phyloP scores from a whole-genome alignment of 306 rosid species.

The Macrotyloma uniflorum region DNA sequence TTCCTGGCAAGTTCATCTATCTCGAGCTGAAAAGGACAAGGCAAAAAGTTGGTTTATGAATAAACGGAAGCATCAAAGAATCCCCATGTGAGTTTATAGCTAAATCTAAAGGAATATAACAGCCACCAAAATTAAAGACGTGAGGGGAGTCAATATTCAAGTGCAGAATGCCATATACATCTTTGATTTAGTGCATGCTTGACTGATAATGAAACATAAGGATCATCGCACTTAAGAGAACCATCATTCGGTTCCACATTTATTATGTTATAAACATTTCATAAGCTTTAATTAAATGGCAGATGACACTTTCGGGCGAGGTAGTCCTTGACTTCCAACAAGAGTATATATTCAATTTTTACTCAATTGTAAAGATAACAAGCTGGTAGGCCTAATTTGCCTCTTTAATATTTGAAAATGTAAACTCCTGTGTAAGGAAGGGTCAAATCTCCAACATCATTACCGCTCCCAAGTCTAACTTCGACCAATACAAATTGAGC shows the following conservation, averaged over 20 bases:
- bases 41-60: constrained; percentile 8
- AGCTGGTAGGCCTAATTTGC: neutral
- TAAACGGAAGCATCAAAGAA: constrained; percentile 22
- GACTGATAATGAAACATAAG: neutral
- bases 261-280: neutral
- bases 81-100: neutral
- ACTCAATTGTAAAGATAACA: neutral
- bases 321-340: neutral
- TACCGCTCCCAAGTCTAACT: neutral
- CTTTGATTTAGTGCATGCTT: neutral
- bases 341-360: neutral
- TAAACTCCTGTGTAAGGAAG: neutral
- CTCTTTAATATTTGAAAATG: neutral
- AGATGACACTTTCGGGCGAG: too few species aligned
- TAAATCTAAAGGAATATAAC: constrained; percentile 15
- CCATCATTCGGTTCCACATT: neutral
- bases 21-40: constrained; percentile 55
- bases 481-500: neutral
- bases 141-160: neutral
- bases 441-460: neutral
- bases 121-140: neutral
- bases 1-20: constrained; percentile 63
- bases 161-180: neutral
- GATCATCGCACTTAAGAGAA: neutral
- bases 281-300: neutral